phyloP scores from a whole-genome alignment of 148 eudicot species.

The Fagopyrum homotropicum region DNA sequence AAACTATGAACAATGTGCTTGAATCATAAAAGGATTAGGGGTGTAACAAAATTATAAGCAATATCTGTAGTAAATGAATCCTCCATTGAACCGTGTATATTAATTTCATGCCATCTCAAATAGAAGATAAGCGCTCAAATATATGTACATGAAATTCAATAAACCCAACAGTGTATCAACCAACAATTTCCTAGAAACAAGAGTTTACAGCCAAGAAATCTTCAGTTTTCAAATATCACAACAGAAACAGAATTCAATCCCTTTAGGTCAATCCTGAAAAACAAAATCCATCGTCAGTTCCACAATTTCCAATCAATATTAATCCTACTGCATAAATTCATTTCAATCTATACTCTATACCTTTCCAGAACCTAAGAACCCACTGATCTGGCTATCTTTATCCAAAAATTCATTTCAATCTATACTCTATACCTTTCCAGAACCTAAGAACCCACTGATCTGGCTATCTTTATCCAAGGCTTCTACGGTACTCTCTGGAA shows the following conservation, averaged over 20 bases:
- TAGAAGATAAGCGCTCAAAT: too few species aligned
- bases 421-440: conserved; percentile 64
- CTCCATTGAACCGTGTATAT: too few species aligned
- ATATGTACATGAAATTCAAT: too few species aligned
- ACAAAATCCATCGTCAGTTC: neutral
- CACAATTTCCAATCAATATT: neutral
- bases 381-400: too few species aligned
- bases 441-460: conserved; percentile 92
- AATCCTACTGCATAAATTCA: neutral
- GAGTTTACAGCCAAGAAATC: neutral
- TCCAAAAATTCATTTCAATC: neutral
- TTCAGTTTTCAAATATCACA: neutral
- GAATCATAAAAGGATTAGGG: too few species aligned
- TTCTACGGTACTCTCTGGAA: conserved; percentile 18
- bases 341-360: conserved; percentile 22
- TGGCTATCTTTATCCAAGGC: conserved; percentile 48
- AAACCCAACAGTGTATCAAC: too few species aligned
- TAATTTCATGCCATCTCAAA: too few species aligned
- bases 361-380: conserved; percentile 96
- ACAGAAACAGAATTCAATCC: too few species aligned
- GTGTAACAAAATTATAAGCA: neutral
- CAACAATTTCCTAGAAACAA: neutral
- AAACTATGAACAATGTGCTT: too few species aligned
- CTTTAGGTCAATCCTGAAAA: neutral
- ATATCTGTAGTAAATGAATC: neutral